phyloP scores from a whole-genome alignment of 768 basidiomycete genomes.

The Termitomyces sp. region DNA sequence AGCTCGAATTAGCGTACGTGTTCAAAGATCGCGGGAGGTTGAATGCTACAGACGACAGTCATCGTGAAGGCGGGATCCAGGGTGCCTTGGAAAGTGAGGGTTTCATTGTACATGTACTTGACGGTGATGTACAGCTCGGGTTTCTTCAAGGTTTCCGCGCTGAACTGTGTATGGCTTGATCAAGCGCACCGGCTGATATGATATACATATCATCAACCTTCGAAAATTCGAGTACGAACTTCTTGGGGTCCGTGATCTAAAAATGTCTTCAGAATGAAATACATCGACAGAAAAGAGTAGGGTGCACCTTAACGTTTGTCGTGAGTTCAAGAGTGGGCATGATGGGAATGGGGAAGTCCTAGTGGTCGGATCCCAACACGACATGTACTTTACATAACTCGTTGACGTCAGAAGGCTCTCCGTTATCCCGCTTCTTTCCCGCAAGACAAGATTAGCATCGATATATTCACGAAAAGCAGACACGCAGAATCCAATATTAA shows the following conservation, averaged over 20 bases:
- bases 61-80: slow-evolving; percentile 66
- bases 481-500: neutral
- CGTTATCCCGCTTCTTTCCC: neutral
- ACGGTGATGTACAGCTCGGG: slow-evolving; percentile 54
- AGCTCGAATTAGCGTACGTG: neutral
- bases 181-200: neutral
- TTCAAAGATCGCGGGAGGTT: neutral
- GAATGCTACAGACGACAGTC: slow-evolving; percentile 44
- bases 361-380: no score
- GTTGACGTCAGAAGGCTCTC: neutral
- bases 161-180: slow-evolving; percentile 33
- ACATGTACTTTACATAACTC: no score
- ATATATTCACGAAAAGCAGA: neutral
- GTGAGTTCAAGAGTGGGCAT: slow-evolving; percentile 43
- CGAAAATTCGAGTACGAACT: slow-evolving; percentile 50
- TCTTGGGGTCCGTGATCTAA: slow-evolving; percentile 35
- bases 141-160: slow-evolving; percentile 50
- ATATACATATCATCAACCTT: slow-evolving; percentile 33
- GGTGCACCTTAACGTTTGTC: slow-evolving; percentile 40
- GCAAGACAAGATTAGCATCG: neutral
- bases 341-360: neutral
- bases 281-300: no score
- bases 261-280: neutral
- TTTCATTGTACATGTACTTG: slow-evolving; percentile 54
- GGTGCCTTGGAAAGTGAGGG: slow-evolving; percentile 56